phyloP scores from a whole-genome alignment of 163 green algal species.

The Scenedesmus sp. region DNA sequence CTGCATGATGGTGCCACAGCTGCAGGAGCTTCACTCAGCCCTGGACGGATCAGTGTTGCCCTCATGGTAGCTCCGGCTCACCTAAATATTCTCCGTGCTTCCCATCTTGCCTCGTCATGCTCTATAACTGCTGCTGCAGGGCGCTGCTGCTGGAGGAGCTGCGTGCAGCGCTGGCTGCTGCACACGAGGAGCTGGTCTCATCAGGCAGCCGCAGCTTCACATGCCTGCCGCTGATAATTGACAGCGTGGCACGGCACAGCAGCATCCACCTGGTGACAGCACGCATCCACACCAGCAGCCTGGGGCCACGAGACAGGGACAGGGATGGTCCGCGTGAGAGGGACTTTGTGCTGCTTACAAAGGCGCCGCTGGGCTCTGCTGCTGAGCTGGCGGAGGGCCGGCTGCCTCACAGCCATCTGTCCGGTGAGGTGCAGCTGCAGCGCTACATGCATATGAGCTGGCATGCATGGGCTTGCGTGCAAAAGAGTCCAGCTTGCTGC shows the following conservation, averaged over 20 bases:
- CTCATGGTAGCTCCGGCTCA: neutral
- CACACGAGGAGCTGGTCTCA: slow-evolving; percentile 59
- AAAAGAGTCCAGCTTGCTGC: too few species aligned
- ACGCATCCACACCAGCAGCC: neutral
- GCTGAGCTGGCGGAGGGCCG: neutral
- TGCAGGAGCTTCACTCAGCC: neutral
- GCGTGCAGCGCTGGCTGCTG: slow-evolving; percentile 63
- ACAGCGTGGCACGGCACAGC: slow-evolving; percentile 3
- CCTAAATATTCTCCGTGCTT: too few species aligned
- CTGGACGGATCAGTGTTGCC: too few species aligned
- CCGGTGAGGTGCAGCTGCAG: slow-evolving; percentile 3
- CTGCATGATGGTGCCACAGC: neutral
- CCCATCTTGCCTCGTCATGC: neutral
- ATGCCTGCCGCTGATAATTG: slow-evolving; percentile 8
- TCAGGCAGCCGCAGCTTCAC: slow-evolving; percentile 15
- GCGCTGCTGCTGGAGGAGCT: slow-evolving; percentile 80
- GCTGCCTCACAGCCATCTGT: slow-evolving; percentile 33
- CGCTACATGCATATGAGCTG: neutral
- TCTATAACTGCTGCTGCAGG: neutral
- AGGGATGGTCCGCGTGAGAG: slow-evolving; percentile 40
- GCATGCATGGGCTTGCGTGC: too few species aligned
- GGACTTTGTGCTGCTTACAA: slow-evolving; percentile 67
- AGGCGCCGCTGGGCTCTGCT: slow-evolving; percentile 3
- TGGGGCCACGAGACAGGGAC: neutral
- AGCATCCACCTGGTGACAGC: slow-evolving; percentile 1